A percentile compares a stretch with the other conserved stretches of the same genome.
Conservation (phyloP, 2,329 filamentous ascomycete genomes). For the Didymella keratinophila region DNA sequence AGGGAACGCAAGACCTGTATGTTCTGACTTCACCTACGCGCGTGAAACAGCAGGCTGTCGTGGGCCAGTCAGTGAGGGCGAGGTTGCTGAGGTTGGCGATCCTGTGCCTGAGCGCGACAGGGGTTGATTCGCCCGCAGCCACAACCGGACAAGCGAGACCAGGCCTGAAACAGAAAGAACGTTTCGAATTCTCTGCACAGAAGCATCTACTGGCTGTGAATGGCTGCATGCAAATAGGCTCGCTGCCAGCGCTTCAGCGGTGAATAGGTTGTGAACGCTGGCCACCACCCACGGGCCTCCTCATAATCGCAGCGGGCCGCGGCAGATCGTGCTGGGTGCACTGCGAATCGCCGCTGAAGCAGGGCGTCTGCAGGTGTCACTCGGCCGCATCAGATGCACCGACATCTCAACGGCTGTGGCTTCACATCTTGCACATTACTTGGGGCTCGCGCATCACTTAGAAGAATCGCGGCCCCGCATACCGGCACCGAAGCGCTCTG, state of each 20-base stretch:
- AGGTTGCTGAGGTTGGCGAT: constrained; percentile 39
- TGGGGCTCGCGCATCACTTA: constrained; percentile 1
- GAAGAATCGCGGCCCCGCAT: neutral
- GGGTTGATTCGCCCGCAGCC: constrained; percentile 34
- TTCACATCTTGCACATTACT: constrained; percentile 10
- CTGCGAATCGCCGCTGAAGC: constrained; percentile 26
- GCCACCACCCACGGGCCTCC: constrained; percentile 26
- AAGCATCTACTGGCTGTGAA: constrained; percentile 32
- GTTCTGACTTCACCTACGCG: constrained; percentile 30
- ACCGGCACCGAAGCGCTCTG: neutral
- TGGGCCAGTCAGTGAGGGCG: constrained; percentile 39
- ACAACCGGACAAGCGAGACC: constrained; percentile 33
- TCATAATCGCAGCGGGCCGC: constrained; percentile 38
- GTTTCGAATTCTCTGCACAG: constrained; percentile 16
- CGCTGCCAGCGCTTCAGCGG: constrained; percentile 38
- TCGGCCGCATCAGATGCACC: constrained; percentile 19
- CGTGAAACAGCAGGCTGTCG: constrained; percentile 45
- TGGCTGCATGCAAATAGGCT: constrained; percentile 31
- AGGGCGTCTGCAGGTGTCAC: constrained; percentile 19
- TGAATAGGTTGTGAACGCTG: constrained; percentile 25
- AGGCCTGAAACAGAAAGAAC: constrained; percentile 18
- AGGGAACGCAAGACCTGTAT: constrained; percentile 36
- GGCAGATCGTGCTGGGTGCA: constrained; percentile 29
- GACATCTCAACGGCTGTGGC: constrained; percentile 11
- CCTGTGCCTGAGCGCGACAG: constrained; percentile 32